Evolutionary conservation across 169 alveolate genomes (phyloP), one percentile per base, ranked within the genome.

Genomic region (Eimeria sp.): DNA sequence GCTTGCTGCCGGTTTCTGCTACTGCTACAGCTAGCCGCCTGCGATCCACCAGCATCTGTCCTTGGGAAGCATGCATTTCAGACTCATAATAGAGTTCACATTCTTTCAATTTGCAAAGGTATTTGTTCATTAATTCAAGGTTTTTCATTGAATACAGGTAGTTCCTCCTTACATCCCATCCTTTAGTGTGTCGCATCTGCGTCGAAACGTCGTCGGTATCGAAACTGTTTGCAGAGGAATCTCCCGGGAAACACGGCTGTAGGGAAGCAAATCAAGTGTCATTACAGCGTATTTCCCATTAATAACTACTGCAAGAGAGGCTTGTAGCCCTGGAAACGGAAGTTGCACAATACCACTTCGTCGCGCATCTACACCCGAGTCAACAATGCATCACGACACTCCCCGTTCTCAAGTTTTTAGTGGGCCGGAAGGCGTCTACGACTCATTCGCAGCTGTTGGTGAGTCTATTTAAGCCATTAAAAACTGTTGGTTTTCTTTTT

Each of bases 21-120:
- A 34, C 40, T 34, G 40, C 40, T 20, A 61, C 70, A 72, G 82
- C 82, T 72, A 72, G 82, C 82, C 82, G 82, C 49, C 82, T 72
- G 51, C 40, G 40, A 27, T 27, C 82, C 82, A 5, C 20, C 49
- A 25, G 82, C 16, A 25, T 72, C 47, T 72, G 82, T 40, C 43
- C 49, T 30, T 51, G 27, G 43, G 82, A 27, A 72, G 49, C 70
- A 27, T 27, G 49, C 61, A 14, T 54, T 54, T 1, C 82, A 5
- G 30, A 34, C 40, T 34, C 40, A 2, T 1, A 34, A 34, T 34
- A 27, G 9, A 72, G 49, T 9, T 25, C 25, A 40, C 25, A 72
- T 30, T 72, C 30, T 72, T 11, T 27, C 6, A 13, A 72, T 30
- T 72, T 10, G 14, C 49, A 25, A 11, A 27, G 82, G 82, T 72